Conservation (phyloP, 805 yeast genomes). For the Candida jianshihensis region DNA sequence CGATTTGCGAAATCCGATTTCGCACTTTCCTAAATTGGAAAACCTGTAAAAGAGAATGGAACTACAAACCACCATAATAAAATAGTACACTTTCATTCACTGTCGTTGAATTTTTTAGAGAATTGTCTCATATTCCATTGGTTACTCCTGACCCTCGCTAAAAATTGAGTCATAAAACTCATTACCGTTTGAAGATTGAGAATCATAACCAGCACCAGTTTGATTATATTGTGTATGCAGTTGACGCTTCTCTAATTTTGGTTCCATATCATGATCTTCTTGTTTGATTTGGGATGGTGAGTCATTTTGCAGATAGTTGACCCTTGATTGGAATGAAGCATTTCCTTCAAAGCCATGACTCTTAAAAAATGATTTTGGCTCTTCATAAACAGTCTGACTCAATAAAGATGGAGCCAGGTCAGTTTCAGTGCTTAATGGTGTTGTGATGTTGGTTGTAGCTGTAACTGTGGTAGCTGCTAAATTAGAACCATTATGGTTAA, state of each 20-base stretch:
- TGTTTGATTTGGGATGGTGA: neutral
- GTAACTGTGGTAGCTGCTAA: conserved; percentile 7
- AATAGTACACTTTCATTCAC: too few relatives aligned
- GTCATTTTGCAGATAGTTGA: neutral
- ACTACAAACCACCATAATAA: too few relatives aligned
- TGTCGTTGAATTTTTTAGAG: too few relatives aligned
- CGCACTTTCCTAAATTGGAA: neutral
- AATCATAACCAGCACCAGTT: neutral
- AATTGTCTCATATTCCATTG: conserved; percentile 3
- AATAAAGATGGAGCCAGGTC: too few relatives aligned
- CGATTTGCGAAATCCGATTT: neutral
- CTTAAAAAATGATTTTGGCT: too few relatives aligned
- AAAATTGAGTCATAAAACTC: conserved; percentile 22
- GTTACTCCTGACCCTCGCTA: conserved; percentile 29
- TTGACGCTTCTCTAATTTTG: neutral
- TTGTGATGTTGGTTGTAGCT: neutral
- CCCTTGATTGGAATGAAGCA: neutral
- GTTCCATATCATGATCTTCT: neutral
- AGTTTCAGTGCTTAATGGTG: neutral
- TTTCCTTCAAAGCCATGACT: too few relatives aligned
- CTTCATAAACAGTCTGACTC: too few relatives aligned
- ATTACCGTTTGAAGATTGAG: conserved; percentile 4
- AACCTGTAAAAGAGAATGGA: too few relatives aligned
- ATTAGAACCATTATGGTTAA: conserved; percentile 1
- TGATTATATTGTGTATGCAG: neutral